Base-by-base conservation (phyloP, 2,329 filamentous ascomycete genomes). In the Fusarium sp. region DNA sequence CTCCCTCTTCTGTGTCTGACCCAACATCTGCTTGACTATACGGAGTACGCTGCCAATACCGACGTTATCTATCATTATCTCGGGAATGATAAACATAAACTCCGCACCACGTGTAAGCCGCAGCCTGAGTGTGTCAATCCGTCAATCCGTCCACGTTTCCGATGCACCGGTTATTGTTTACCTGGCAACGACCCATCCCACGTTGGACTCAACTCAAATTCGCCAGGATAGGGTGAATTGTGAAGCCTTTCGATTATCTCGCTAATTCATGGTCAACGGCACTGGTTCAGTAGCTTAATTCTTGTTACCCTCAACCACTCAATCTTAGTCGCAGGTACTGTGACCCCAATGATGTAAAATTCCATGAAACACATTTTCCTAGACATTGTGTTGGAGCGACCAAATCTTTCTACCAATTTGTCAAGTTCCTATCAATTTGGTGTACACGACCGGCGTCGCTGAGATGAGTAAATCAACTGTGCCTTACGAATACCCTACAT, bases 31-130 rank as follows among this genome's bases (percentile, higher is more conserved):
- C 14, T 15, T 32, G 5, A 32, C 12, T 32, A 32, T 15, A 28
- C n/a, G n/a, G 24, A 26, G 24, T 9, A 6, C 14, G 14, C 28
- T 32, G 14, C 14, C 7, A 32, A 14, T 15, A 15, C 12, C 2
- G 28, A 14, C 6, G 14, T 30, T 30, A 30, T 32, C 14, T n/a
- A 17, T 10, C 30, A 34, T 28, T 17, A 24, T 15, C 15, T 20
- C 11, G n/a, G 14, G 21, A 42, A 7, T 32, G 28, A 14, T 15
- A 32, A 32, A 32, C 28, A 15, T 32, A 32, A 45, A 38, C 39
- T 59, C 26, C 24, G 34, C 39, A 45, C 32, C 32, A 40, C 39
- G 26, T 61, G 55, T 42, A 36, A 15, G 7, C 9, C 30, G 7
- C 19, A 42, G 56, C 21, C 12, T 20, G 30, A 34, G 7, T 28